A percentile compares a stretch with the other conserved stretches of the same genome.
phyloP scores from a whole-genome alignment of 116 monocot genomes.

The Cymodocea nodosa region DNA sequence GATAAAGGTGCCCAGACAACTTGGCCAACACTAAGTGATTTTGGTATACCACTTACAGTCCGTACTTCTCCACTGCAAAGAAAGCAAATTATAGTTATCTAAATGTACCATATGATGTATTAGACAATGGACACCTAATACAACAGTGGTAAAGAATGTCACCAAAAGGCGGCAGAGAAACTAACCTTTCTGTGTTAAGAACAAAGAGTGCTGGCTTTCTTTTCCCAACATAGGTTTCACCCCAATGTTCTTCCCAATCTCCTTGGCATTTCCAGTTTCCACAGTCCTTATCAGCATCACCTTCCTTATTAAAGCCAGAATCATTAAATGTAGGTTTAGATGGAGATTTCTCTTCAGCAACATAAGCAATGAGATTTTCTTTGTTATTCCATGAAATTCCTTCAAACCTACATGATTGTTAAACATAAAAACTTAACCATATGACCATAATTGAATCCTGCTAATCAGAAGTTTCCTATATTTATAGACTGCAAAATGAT shows the following conservation, averaged over 20 bases:
- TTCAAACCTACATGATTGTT: conserved; percentile 61
- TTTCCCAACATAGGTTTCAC: conserved; percentile 89
- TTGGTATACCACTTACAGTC: conserved; percentile 54
- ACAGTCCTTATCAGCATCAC: conserved; percentile 48
- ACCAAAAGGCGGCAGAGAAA: no score
- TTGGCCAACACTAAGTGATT: conserved; percentile 70
- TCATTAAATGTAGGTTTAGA: conserved; percentile 57
- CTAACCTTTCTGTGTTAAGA: conserved; percentile 47
- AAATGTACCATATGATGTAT: not conserved
- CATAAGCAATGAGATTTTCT: conserved; percentile 75
- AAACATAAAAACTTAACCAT: not conserved
- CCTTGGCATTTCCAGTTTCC: conserved; percentile 90
- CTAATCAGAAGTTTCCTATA: no score
- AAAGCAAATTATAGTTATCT: conserved; percentile 1
- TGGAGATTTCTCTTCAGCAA: conserved; percentile 75
- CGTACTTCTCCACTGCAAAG: conserved; percentile 65
- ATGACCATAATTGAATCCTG: no score
- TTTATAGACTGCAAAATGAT: not conserved
- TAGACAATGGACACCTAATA: not conserved
- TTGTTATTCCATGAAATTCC: conserved; percentile 90
- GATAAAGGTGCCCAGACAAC: conserved; percentile 84
- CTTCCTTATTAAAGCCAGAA: conserved; percentile 55
- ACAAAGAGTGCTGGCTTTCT: conserved; percentile 70
- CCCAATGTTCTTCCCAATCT: conserved; percentile 94
- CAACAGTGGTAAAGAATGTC: not conserved